Evolutionary conservation across 345 rosid genomes (phyloP), one percentile per base, ranked within the genome.

Genomic region (Nasturtium officinale): DNA sequence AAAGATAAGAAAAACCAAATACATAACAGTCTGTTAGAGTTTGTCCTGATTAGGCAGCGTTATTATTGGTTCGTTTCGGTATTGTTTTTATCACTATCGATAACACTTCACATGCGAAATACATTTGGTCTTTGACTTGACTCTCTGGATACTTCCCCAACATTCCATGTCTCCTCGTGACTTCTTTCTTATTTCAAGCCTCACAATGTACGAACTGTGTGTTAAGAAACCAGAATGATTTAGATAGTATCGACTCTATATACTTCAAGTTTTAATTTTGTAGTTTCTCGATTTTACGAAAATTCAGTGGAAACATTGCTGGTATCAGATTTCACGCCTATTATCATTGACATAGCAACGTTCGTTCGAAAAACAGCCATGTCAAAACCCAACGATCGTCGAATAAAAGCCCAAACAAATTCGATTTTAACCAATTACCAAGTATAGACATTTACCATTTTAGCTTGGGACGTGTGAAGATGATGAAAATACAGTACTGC

Each of bases 61-160:
- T 45, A 65, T 43, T 4, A 65, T 65, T 73, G 71, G 57, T 65
- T 56, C 16, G 16, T 65, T 55, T 65, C 30, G 48, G 50, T 73
- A 55, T 55, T 33, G 66, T 56, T 58, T 32, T 55, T 32, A 73
- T 55, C 77, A 47, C 60, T 35, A 73, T 21, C 64, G 56, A 73
- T n/a, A 42, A 28, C 59, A 35, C 58, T 56, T 73, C 77, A 73
- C 77, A 73, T 73, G 77, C 77, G 2, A 53, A 17, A 64, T 73
- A 42, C 54, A 1, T 61, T 72, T 52, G 52, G 61, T 13, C 67
- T 21, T 10, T 17, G 50, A 47, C 16, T 56, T 56, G 73, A 23
- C 28, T 7, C 20, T 5, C 18, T 23, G 11, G 26, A 55, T 56
- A 43, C 43, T 56, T 56, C 21, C 38, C 68, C 37, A 26, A 51